A percentile compares a stretch with the other conserved stretches of the same genome.
Conservation (phyloP, 2,329 filamentous ascomycete species). For the Ophiosphaerella herpotricha region DNA sequence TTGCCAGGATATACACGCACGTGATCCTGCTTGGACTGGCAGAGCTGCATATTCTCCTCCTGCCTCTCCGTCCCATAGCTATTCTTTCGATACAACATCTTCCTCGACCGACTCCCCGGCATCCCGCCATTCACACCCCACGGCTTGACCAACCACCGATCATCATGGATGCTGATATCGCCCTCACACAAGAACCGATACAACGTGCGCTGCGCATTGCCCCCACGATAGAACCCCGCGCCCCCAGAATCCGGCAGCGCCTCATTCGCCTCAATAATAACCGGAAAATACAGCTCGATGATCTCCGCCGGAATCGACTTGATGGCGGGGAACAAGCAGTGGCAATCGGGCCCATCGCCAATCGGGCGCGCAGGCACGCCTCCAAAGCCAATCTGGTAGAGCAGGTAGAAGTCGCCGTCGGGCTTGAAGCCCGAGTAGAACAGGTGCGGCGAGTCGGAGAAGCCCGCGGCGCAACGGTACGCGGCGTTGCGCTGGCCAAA, state of each 20-base stretch:
- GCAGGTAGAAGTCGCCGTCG: constrained; percentile 54
- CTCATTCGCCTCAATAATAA: constrained; percentile 56
- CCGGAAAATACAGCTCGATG: constrained; percentile 55
- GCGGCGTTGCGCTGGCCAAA: constrained; percentile 54
- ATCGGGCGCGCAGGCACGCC: constrained; percentile 55
- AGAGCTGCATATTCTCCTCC: constrained; percentile 41
- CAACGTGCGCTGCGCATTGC: constrained; percentile 55
- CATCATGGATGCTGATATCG: constrained; percentile 55
- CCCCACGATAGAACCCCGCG: constrained; percentile 54
- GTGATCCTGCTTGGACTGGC: constrained; percentile 56
- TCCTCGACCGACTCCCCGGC: constrained; percentile 51
- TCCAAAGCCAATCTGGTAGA: constrained; percentile 58
- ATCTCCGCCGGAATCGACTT: constrained; percentile 57
- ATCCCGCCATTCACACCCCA: constrained; percentile 56
- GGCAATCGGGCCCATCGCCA: constrained; percentile 56
- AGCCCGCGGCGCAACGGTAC: constrained; percentile 56
- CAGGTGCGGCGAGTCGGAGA: constrained; percentile 57
- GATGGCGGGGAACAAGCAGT: constrained; percentile 57
- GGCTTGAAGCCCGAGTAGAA: constrained; percentile 58
- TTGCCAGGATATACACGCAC: constrained; percentile 49
- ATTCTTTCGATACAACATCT: constrained; percentile 51
- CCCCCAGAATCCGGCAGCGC: constrained; percentile 56
- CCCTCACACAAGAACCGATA: constrained; percentile 55
- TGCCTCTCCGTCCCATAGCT: constrained; percentile 39
- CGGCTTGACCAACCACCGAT: constrained; percentile 56